phyloP scores from a whole-genome alignment of 2,329 filamentous ascomycete genomes.

The Coniochaeta hoffmannii region DNA sequence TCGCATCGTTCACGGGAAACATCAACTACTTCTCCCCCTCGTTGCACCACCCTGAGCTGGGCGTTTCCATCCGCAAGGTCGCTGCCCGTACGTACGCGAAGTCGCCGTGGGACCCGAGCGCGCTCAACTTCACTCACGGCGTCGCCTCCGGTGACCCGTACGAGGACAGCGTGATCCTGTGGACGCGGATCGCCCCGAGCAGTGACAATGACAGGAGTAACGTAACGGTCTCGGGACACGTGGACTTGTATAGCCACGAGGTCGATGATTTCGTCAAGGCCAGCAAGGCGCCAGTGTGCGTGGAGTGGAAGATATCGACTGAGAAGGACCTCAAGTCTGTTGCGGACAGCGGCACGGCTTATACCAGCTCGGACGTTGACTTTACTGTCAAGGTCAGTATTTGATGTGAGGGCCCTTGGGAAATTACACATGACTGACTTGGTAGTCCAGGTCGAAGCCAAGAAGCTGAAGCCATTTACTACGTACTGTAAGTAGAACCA shows the following conservation, averaged over 20 bases:
- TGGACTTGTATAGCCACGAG: conserved; percentile 33
- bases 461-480: conserved; percentile 53
- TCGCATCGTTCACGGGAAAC: conserved; percentile 27
- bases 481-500: conserved; percentile 39
- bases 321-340: conserved; percentile 32
- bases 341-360: conserved; percentile 51
- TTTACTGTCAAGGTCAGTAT: conserved; percentile 60
- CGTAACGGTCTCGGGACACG: conserved; percentile 29
- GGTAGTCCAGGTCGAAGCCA: conserved; percentile 51
- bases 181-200: conserved; percentile 32
- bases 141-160: conserved; percentile 39
- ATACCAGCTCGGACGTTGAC: conserved; percentile 67
- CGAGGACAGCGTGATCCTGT: conserved; percentile 48
- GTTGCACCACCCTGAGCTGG: conserved; percentile 46
- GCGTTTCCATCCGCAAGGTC: conserved; percentile 48
- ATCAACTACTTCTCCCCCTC: conserved; percentile 54
- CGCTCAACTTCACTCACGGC: conserved; percentile 54
- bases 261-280: conserved; percentile 35
- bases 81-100: conserved; percentile 40
- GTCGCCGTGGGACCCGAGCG: conserved; percentile 29
- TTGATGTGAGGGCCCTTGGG: background rate
- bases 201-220: conserved; percentile 38
- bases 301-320: conserved; percentile 54
- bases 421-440: conserved; percentile 4
- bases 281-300: conserved; percentile 56